Evolutionary conservation across 805 yeast genomes (phyloP).

Genomic region (Lachancea kluyveri): DNA sequence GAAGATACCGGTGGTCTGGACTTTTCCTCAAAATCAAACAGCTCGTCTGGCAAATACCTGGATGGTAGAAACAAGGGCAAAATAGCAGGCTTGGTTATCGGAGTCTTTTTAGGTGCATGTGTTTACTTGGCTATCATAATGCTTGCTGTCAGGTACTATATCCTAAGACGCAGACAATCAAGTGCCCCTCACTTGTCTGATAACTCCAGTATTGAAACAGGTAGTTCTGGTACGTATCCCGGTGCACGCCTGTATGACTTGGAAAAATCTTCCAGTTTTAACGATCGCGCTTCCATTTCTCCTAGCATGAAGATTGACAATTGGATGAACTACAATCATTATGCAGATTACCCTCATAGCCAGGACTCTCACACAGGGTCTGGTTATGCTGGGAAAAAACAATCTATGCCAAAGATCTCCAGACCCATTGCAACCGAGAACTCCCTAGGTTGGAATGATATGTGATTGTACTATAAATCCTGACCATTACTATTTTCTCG

Average conservation of each 20-base stretch:
- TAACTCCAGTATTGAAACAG: conserved; percentile 11
- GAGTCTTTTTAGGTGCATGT: conserved; percentile 73
- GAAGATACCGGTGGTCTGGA: conserved; percentile 12
- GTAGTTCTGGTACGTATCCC: conserved; percentile 10
- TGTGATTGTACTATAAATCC: conserved; percentile 14
- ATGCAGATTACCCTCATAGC: conserved; percentile 14
- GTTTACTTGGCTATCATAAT: conserved; percentile 58
- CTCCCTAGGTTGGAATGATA: conserved; percentile 60
- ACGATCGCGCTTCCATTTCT: conserved; percentile 18
- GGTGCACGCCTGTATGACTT: conserved; percentile 1
- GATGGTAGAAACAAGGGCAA: conserved; percentile 33
- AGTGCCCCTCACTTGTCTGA: conserved; percentile 17
- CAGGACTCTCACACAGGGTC: conserved; percentile 16
- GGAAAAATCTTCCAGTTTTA: conserved; percentile 8
- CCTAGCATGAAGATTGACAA: conserved; percentile 26
- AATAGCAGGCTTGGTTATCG: conserved; percentile 75
- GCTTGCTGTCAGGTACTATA: conserved; percentile 45
- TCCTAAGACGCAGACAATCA: conserved; percentile 29
- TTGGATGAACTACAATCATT: conserved; percentile 29
- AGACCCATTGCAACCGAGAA: conserved; percentile 65
- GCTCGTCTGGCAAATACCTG: conserved; percentile 9
- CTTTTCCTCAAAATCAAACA: conserved; percentile 9
- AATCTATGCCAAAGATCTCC: conserved; percentile 43
- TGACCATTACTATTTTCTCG: too few species aligned
- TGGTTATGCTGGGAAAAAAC: conserved; percentile 7